These are phyloP conservation scores for Thermothielavioides terrestris DNA, from an alignment of 495 filamentous ascomycete genomes.

Conservation along the genomic window DNA sequence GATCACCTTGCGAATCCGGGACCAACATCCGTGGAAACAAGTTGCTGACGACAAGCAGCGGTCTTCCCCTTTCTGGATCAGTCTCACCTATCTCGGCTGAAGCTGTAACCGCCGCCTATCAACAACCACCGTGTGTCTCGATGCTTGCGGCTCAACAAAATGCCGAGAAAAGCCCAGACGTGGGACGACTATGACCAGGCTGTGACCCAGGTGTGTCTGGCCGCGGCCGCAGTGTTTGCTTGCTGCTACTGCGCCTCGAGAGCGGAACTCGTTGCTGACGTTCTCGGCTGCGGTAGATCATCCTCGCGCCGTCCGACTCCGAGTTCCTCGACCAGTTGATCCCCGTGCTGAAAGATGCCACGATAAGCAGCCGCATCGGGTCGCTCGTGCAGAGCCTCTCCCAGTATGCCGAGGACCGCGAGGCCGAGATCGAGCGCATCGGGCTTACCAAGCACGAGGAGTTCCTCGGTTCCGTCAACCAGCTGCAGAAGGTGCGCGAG, in stretches of 20 bases:
- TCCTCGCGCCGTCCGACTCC: constrained; percentile 79
- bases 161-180: constrained; percentile 41
- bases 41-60: no score
- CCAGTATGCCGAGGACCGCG: constrained; percentile 74
- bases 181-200: constrained; percentile 49
- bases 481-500: constrained; percentile 80
- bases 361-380: constrained; percentile 60
- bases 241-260: background rate
- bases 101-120: no score
- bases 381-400: constrained; percentile 70
- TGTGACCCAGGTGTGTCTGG: constrained; percentile 37
- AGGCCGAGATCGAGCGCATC: constrained; percentile 86
- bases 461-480: constrained; percentile 86
- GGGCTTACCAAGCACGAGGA: constrained; percentile 95
- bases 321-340: constrained; percentile 95
- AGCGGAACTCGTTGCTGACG: background rate
- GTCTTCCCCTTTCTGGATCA: no score
- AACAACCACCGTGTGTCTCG: no score
- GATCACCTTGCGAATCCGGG: no score
- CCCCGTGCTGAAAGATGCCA: constrained; percentile 83
- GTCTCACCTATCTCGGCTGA: no score
- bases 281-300: constrained; percentile 51
- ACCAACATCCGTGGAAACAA: no score
- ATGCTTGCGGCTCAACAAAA: constrained; percentile 22
- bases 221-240: background rate